Evolutionary conservation across 1,284 basidiomycete genomes (phyloP), one percentile per base, ranked within the genome.

Genomic region (Lentinula novae-zelandiae): DNA sequence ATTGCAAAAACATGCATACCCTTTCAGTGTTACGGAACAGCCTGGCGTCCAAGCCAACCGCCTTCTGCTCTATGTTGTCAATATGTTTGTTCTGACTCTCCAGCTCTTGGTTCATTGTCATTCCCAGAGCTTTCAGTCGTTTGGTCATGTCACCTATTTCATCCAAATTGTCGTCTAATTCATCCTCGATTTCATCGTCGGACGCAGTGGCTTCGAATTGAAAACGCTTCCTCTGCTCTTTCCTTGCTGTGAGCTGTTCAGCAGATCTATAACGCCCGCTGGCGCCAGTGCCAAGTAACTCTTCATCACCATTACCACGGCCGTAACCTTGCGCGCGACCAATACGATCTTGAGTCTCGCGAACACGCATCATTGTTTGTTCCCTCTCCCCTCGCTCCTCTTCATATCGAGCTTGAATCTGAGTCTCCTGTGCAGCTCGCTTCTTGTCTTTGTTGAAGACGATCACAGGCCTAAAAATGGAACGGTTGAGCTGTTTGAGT

Each of bases 381-480:
- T 95, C 91, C 58, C 95, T 87, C 69, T 96, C 93, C 13, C 81
- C 76, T 33, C 91, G 87, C 71, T 99, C 96, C 52, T 95, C 92
- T 10, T 95, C 89, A 71, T 97, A 96, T 17, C 96, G 92, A 60
- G 87, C 78, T 72, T 90, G 83, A 52, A 97, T 81, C 70, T 95
- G 93, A 20, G 86, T 85, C 71, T 98, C 95, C 69, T 96, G 87
- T n/a, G 92, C 94, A n/a, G 87, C 84, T 54, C 96, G 91, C 75
- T 99, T 99, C 20, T 82, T 83, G 57, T 95, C 90, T 75, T 96
- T 96, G 79, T 96, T 95, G 75, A 91, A 96, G 0, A 88, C 87
- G 67, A 96, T 88, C 62, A 85, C 92, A 1, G 95, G 95, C n/a
- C 92, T 86, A 81, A 99, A 98, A 74, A 99, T 99, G 58, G 94